Evolutionary conservation across 257 asterid species (phyloP).

Genomic region (Capsicum pubescens): DNA sequence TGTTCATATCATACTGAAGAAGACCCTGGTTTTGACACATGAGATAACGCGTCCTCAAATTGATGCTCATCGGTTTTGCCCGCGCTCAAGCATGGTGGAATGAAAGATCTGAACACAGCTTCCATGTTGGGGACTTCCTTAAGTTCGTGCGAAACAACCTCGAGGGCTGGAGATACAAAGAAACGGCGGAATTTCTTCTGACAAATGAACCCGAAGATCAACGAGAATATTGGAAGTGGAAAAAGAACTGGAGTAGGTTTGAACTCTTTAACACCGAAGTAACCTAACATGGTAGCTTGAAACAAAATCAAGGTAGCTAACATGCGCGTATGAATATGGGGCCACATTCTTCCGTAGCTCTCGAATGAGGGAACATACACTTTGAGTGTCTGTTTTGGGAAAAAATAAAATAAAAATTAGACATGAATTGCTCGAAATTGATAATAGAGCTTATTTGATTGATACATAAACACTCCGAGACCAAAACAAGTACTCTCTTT

Average conservation of each 20-base stretch:
- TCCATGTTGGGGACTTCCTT: conserved; percentile 80
- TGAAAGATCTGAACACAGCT: conserved; percentile 56
- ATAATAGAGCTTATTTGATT: neutral
- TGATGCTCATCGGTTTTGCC: conserved; percentile 70
- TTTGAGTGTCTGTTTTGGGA: conserved; percentile 64
- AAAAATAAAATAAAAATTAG: neutral
- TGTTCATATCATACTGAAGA: conserved; percentile 35
- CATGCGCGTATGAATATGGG: conserved; percentile 74
- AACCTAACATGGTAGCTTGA: conserved; percentile 83
- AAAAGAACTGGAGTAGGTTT: conserved; percentile 50
- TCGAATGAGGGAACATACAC: conserved; percentile 83
- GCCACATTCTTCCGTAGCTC: conserved; percentile 91
- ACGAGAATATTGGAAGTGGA: conserved; percentile 61
- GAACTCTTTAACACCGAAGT: conserved; percentile 59
- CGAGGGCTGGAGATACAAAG: conserved; percentile 71
- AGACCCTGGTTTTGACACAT: conserved; percentile 53
- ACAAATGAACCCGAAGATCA: conserved; percentile 57
- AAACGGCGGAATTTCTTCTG: conserved; percentile 61
- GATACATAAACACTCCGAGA: neutral
- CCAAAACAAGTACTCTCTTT: neutral
- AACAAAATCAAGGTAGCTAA: conserved; percentile 64
- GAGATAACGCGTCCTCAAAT: conserved; percentile 76
- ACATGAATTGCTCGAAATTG: neutral
- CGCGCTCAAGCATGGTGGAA: conserved; percentile 70
- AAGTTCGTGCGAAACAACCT: conserved; percentile 61